A percentile compares a stretch with the other conserved stretches of the same genome.
Conservation (phyloP, 495 filamentous ascomycete genomes). For the Parmelia sp. region DNA sequence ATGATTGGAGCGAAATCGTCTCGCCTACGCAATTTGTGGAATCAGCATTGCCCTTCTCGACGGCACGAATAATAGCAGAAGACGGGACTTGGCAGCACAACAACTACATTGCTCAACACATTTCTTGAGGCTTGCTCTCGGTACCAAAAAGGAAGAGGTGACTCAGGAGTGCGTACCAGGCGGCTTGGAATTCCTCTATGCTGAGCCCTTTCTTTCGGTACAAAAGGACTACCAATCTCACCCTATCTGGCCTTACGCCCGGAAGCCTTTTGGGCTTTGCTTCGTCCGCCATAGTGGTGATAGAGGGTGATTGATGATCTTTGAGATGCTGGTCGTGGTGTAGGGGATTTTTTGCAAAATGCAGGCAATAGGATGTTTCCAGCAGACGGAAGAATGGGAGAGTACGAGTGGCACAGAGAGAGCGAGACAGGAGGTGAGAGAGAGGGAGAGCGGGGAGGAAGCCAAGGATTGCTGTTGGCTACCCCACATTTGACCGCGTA, state of each 20-base stretch:
- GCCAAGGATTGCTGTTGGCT: neutral
- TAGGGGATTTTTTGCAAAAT: neutral
- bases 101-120: neutral
- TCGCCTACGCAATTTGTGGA: neutral
- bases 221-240: constrained; percentile 15
- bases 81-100: neutral
- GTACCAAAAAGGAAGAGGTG: no score
- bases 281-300: constrained; percentile 1
- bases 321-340: neutral
- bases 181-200: constrained; percentile 19
- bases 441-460: neutral
- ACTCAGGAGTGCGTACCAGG: constrained; percentile 10
- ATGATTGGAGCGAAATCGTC: constrained; percentile 10
- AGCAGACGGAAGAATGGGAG: no score
- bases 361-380: neutral
- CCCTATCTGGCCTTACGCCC: constrained; percentile 7
- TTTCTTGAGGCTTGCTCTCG: neutral
- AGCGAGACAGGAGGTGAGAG: neutral
- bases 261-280: neutral
- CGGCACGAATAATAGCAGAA: neutral
- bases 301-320: neutral
- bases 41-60: neutral
- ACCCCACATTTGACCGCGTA: neutral
- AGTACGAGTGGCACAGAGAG: no score
- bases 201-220: constrained; percentile 23